phyloP scores from a whole-genome alignment of 164 flowering plant species.

The Liriodendron chinense region DNA sequence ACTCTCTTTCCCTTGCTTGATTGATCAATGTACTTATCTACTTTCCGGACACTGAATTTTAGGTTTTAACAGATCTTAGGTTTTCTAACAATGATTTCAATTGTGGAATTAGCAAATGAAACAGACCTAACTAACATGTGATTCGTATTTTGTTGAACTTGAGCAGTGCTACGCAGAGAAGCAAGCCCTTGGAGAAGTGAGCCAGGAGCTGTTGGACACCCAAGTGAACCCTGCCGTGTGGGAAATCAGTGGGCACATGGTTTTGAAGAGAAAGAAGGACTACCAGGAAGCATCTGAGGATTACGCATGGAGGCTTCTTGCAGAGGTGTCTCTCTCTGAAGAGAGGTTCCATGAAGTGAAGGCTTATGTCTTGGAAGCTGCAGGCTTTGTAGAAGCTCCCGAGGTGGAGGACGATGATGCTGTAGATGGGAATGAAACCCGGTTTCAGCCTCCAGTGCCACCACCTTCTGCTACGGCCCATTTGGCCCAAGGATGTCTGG shows the following conservation, averaged over 20 bases:
- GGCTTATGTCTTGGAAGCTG: constrained; percentile 50
- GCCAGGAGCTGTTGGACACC: constrained; percentile 65
- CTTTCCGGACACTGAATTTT: too few relatives aligned
- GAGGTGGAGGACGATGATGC: constrained; percentile 10
- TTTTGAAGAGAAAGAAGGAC: constrained; percentile 68
- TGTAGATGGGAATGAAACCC: constrained; percentile 18
- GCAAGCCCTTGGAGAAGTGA: constrained; percentile 83
- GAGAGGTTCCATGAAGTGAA: constrained; percentile 72
- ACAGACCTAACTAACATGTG: background rate
- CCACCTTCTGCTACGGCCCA: constrained; percentile 1
- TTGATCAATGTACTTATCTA: too few relatives aligned
- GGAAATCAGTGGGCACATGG: constrained; percentile 95
- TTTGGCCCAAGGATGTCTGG: constrained; percentile 28
- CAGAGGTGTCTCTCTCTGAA: constrained; percentile 79
- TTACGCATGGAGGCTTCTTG: constrained; percentile 72
- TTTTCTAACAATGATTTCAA: background rate
- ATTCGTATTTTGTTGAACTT: background rate
- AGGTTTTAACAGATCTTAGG: background rate
- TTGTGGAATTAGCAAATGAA: background rate
- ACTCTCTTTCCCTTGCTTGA: too few relatives aligned
- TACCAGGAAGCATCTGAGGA: constrained; percentile 68
- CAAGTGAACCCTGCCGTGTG: constrained; percentile 90
- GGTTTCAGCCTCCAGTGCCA: constrained; percentile 11
- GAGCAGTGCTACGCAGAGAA: constrained; percentile 84
- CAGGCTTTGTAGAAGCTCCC: constrained; percentile 21